Evolutionary conservation across 495 filamentous ascomycete genomes (phyloP).

Genomic region (Trichoderma gamsii): DNA sequence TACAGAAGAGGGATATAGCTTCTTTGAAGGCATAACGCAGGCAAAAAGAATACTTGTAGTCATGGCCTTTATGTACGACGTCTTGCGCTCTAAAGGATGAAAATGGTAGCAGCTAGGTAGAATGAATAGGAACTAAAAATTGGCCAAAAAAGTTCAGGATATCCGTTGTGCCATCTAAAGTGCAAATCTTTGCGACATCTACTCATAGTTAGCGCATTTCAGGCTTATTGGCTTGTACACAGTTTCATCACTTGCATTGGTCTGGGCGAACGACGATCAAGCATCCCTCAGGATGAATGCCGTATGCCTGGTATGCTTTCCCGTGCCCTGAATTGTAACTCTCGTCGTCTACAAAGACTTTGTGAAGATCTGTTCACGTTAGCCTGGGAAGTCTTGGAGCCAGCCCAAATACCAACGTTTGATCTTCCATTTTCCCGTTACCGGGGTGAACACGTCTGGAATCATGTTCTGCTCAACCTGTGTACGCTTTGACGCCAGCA

Average conservation of each 20-base stretch:
- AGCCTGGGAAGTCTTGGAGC: not conserved
- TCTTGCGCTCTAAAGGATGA: not conserved
- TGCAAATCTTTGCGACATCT: not conserved
- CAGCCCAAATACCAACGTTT: not conserved
- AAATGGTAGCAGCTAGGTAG: not conserved
- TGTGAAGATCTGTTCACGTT: constrained; percentile 46
- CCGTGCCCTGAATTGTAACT: constrained; percentile 61
- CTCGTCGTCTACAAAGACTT: constrained; percentile 61
- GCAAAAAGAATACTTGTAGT: too few species aligned
- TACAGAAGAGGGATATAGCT: too few species aligned
- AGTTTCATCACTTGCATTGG: constrained; percentile 48
- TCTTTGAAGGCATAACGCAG: too few species aligned
- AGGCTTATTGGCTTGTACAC: not conserved
- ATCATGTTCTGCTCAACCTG: not conserved
- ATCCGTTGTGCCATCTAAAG: not conserved
- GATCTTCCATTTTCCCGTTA: not conserved
- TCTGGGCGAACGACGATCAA: constrained; percentile 60
- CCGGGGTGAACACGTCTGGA: not conserved
- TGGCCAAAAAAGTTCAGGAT: not conserved
- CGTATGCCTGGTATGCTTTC: constrained; percentile 56
- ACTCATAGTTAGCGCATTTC: not conserved
- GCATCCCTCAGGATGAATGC: constrained; percentile 47
- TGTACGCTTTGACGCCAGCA: not conserved
- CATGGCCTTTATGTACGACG: too few species aligned
- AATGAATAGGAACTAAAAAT: not conserved